Base-by-base conservation (phyloP, 805 yeast species). In the Yamadazyma scolyti region DNA sequence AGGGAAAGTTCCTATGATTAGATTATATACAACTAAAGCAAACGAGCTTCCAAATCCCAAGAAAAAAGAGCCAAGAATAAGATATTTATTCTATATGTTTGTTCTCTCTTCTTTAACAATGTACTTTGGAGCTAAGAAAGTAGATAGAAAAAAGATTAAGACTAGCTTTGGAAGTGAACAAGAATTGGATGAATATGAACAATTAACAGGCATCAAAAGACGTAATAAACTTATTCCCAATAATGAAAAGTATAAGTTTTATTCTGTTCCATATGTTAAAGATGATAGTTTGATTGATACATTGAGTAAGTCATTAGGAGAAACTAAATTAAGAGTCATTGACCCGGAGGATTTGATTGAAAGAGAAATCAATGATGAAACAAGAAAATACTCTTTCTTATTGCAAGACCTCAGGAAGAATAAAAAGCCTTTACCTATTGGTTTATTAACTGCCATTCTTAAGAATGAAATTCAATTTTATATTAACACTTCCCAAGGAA, bases 321-420 rank as follows among this genome's bases (percentile, higher is more conserved):
- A 37, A 5, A 34, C 31, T 9, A 48, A 53, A 14, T 51, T 64
- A 11, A 65, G 65, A 23, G 52, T 71, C 16, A 56, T 82, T 11
- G 77, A 79, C 37, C 76, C 86, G 6, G 51, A 50, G 19, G 56
- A 59, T 4, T 60, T 80, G 30, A 57, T 79, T 5, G 65, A 64
- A 20, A 42, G 49, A 8, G 80, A 75, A 43, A 59, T 71, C 30
- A 43, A 47, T 0, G 64, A 67, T 31, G 62, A 65, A 10, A 42
- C 56, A 4, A 71, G 73, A 13, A 65, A 58, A 36, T 82, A 69
- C 48, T 66, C 75, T 23, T 70, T 69, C 17, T 54, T 82, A 17
- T 54, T 82, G 40, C 72, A 68, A 28, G 76, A 74, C 12, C 48
- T 65, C 33, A 47, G 47, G 25, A 44, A 38, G 2, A 32, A 41